phyloP scores from a whole-genome alignment of 331 rosid genomes.

The Quercus phellos region DNA sequence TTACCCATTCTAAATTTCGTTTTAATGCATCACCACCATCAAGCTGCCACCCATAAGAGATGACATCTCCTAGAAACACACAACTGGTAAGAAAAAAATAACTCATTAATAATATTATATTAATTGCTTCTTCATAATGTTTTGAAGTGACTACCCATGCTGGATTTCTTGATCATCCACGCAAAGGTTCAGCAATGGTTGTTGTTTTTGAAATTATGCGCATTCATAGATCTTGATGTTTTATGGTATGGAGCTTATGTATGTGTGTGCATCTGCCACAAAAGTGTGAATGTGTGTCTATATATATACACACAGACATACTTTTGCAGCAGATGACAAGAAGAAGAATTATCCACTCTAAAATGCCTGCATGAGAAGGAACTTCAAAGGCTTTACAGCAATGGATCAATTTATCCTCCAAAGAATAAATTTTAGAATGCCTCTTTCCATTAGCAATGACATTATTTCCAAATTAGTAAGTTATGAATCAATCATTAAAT shows the following conservation, averaged over 20 bases:
- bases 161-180: conserved; percentile 93
- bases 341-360: conserved; percentile 90
- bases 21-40: no score
- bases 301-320: no score
- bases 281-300: no score
- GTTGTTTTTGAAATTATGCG: background rate
- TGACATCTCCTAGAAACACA: no score
- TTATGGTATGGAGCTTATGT: background rate
- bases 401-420: conserved; percentile 79
- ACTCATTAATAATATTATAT: no score
- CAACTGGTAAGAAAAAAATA: no score
- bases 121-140: no score
- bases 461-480: background rate
- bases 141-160: conserved; percentile 68
- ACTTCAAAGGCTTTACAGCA: conserved; percentile 74
- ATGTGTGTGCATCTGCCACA: background rate
- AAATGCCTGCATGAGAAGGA: conserved; percentile 87
- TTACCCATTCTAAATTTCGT: no score
- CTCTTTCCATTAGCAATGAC: background rate
- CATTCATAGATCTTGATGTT: background rate
- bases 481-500: no score
- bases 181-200: conserved; percentile 50
- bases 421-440: conserved; percentile 61
- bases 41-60: no score
- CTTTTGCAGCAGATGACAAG: conserved; percentile 88